Evolutionary conservation across 768 basidiomycete genomes (phyloP).

Genomic region (Paxillus ammoniavirescens): DNA sequence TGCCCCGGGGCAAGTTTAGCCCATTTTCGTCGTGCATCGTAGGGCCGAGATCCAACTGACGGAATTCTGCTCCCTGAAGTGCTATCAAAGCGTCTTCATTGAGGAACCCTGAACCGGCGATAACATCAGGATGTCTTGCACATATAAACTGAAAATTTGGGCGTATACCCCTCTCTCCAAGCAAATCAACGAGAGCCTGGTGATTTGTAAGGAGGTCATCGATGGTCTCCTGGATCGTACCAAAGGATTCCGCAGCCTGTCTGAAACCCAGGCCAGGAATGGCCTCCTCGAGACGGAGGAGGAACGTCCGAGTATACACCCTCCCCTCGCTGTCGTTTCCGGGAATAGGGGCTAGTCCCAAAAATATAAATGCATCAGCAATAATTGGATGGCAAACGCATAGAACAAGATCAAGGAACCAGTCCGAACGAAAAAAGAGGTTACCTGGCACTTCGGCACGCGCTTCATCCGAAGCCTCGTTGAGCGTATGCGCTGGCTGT

Average conservation of each 20-base stretch:
- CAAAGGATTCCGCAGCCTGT: not conserved
- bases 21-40: slow-evolving; percentile 49
- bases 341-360: not conserved
- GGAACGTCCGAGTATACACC: not conserved
- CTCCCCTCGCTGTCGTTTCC: not conserved
- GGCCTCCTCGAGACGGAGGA: slow-evolving; percentile 1
- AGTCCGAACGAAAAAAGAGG: not conserved
- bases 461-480: not conserved
- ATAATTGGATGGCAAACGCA: not conserved
- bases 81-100: slow-evolving; percentile 43
- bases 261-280: slow-evolving; percentile 5
- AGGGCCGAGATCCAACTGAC: slow-evolving; percentile 42
- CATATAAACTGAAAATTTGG: slow-evolving; percentile 31
- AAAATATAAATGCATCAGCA: not conserved
- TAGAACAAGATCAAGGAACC: not conserved
- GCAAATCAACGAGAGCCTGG: slow-evolving; percentile 40
- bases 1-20: slow-evolving; percentile 45
- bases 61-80: slow-evolving; percentile 46
- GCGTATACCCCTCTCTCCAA: slow-evolving; percentile 23
- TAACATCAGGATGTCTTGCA: slow-evolving; percentile 18
- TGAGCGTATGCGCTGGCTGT: not conserved
- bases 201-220: slow-evolving; percentile 18
- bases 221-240: not conserved
- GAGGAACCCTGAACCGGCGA: slow-evolving; percentile 41
- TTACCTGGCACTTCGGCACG: not conserved